Conservation (phyloP, 495 filamentous ascomycete genomes). For the Podospora sp. region DNA sequence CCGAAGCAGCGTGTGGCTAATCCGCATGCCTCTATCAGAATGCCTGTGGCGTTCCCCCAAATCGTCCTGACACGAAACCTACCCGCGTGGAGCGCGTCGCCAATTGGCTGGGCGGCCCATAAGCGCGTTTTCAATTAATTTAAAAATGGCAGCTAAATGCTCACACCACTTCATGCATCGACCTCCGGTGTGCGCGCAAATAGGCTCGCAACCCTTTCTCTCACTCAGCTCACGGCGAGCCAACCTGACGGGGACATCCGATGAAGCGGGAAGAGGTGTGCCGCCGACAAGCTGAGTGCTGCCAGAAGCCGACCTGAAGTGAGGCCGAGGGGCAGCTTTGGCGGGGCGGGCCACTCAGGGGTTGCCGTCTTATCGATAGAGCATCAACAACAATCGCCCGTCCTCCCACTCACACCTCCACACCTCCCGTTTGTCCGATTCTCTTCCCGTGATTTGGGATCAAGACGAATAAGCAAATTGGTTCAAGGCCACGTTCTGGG, state of each 20-base stretch:
- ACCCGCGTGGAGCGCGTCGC: conserved; percentile 31
- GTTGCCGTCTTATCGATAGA: not conserved
- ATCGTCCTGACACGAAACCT: conserved; percentile 36
- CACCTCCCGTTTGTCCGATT: not conserved
- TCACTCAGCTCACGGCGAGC: not conserved
- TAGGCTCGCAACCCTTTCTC: conserved; percentile 4
- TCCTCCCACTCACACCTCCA: not conserved
- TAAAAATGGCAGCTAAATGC: conserved; percentile 38
- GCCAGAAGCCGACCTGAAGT: not conserved
- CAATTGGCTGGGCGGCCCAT: conserved; percentile 34
- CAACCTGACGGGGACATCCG: not conserved
- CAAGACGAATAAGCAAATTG: not conserved
- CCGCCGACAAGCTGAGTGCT: not conserved
- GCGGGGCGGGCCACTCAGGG: not conserved
- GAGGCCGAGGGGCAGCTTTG: not conserved
- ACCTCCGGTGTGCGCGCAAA: conserved; percentile 13
- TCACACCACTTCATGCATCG: conserved; percentile 20
- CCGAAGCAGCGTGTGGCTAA: conserved; percentile 9
- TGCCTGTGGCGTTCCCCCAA: conserved; percentile 3
- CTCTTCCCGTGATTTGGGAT: not conserved
- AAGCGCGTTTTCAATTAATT: conserved; percentile 40
- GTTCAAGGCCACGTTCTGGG: not conserved
- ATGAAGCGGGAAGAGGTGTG: not conserved
- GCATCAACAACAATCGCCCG: no score
- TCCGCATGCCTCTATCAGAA: conserved; percentile 15